Evolutionary conservation across 371 early-diverging fungal genomes (phyloP).

Genomic region (Entomophthora muscae): DNA sequence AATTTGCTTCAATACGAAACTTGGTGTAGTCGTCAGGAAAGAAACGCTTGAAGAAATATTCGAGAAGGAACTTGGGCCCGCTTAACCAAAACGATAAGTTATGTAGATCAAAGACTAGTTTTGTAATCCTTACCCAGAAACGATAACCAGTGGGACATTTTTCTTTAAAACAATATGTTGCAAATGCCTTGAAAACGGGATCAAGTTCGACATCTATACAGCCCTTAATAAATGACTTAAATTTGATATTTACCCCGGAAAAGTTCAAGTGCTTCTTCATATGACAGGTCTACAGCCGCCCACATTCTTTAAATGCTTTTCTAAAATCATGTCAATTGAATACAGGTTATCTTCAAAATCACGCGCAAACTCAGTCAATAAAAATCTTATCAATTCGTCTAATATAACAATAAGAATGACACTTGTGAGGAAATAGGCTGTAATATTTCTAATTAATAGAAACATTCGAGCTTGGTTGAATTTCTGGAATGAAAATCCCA

Average conservation of each 20-base stretch:
- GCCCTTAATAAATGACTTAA: too few relatives aligned
- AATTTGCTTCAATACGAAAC: conserved; percentile 21
- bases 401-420: too few relatives aligned
- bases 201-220: conserved; percentile 19
- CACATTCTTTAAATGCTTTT: conserved; percentile 17
- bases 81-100: not conserved
- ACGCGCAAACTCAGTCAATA: too few relatives aligned
- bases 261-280: conserved; percentile 23
- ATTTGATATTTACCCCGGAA: conserved; percentile 16
- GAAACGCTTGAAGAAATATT: conserved; percentile 18
- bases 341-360: too few relatives aligned
- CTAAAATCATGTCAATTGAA: too few relatives aligned
- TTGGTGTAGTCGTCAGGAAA: conserved; percentile 12
- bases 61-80: conserved; percentile 21
- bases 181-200: conserved; percentile 19
- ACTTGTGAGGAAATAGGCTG: too few relatives aligned
- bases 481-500: not conserved
- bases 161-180: conserved; percentile 12
- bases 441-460: too few relatives aligned
- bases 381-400: too few relatives aligned
- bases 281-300: conserved; percentile 19
- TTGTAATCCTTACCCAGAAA: conserved; percentile 19
- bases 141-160: conserved; percentile 22
- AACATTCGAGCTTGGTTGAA: too few relatives aligned
- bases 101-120: too few relatives aligned